Percentiles rank a stretch among this genome's conserved stretches.
Conservation (phyloP, 169 alveolate species). For the Eimeria necatrix region DNA sequence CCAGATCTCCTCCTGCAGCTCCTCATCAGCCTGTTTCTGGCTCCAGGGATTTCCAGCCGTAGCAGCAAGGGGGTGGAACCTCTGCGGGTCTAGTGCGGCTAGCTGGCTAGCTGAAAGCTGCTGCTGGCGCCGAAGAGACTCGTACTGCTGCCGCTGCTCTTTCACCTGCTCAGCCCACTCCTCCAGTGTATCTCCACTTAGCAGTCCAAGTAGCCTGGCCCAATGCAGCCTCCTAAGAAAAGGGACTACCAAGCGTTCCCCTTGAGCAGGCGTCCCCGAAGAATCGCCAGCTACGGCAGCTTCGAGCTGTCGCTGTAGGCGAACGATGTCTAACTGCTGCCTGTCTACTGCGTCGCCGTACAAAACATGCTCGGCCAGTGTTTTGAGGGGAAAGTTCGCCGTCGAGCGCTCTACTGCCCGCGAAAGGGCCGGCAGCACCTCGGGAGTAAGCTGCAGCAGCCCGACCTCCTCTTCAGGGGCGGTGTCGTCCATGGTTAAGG, state of each 20-base stretch:
- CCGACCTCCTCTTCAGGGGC: constrained; percentile 8
- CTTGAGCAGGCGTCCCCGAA: background rate
- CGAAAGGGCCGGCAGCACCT: constrained; percentile 32
- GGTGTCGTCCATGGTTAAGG: constrained; percentile 22
- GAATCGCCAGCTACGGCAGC: background rate
- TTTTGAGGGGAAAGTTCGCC: background rate
- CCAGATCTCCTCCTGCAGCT: constrained; percentile 86
- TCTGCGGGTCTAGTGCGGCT: constrained; percentile 77
- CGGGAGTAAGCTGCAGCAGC: background rate
- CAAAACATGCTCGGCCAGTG: constrained; percentile 46
- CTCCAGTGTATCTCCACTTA: constrained; percentile 26
- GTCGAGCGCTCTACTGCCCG: background rate
- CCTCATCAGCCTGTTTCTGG: constrained; percentile 82
- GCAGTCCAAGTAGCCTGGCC: constrained; percentile 64
- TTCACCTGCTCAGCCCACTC: constrained; percentile 76
- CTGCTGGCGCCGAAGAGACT: constrained; percentile 62
- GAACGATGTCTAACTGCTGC: constrained; percentile 27
- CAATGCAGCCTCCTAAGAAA: constrained; percentile 66
- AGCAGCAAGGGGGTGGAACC: constrained; percentile 75
- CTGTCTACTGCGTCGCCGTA: constrained; percentile 24
- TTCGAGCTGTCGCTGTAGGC: constrained; percentile 36
- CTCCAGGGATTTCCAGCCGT: constrained; percentile 85
- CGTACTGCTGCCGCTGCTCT: constrained; percentile 45
- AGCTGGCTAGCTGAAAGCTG: constrained; percentile 74
- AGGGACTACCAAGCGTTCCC: background rate